Base-by-base conservation (phyloP, 768 basidiomycete genomes). In the Epithele typhae region DNA sequence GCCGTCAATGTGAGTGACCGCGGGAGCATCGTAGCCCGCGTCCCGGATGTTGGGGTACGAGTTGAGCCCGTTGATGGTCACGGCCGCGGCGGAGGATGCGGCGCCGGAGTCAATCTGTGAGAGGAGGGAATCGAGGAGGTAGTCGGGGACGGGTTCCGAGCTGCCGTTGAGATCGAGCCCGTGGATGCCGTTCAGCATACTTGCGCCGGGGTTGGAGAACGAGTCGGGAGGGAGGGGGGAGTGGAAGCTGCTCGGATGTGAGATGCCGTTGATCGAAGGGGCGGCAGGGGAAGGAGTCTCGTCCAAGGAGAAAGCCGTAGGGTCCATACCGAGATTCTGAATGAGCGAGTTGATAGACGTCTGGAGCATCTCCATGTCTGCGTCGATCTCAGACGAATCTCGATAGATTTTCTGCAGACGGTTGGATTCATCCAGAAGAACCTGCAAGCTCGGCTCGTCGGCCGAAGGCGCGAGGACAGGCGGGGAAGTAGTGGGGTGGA, bases 311-410 rank as follows among this genome's bases (percentile, higher is more conserved):
- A 75, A 53, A 9, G 66, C 27, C 10, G 39, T 48, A 17, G 81
- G 70, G 59, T 89, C 84, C 39, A 87, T 62, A 6, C 85, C 86
- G 37, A 91, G 74, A 39, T 76, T 76, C 52, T 84, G 73, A 24
- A 92, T 85, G 49, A 93, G 70, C 5, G 77, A 76, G 48, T 87
- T 77, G 35, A 94, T 81, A 49, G 78, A 81, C 11, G 66, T 69
- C 51, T 85, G 79, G 43, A 92, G 65, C 30, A 78, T 77, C 52
- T 83, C 81, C 22, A 92, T 86, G 46, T 88, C 85, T 37, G 75
- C 73, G 48, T 82, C 80, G 37, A 92, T 82, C 51, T 84, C 84
- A 22, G 72, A 60, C 0, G 87, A 71, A 25, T 70, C 73, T 38
- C 71, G 75, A 71, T 86, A 89, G 1, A 75, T 67, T 53, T 74